phyloP scores from a whole-genome alignment of 2,329 filamentous ascomycete genomes.

The Aspergillus clavatus region DNA sequence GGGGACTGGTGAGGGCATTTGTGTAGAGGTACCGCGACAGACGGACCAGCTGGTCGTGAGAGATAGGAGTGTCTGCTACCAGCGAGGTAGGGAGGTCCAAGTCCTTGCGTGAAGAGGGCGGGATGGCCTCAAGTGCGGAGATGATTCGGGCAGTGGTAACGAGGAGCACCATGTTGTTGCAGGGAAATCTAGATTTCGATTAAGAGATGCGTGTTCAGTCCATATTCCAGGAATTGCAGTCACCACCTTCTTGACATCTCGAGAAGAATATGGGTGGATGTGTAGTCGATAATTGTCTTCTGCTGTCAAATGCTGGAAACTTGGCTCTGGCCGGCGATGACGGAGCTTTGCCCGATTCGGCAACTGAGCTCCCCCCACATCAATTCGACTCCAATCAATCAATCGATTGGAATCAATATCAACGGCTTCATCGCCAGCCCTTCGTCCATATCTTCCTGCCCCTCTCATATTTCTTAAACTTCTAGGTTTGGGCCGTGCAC shows the following conservation, averaged over 20 bases:
- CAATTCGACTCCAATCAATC: neutral
- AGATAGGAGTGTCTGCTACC: conserved; percentile 32
- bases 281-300: conserved; percentile 1
- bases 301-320: neutral
- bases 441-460: conserved; percentile 4
- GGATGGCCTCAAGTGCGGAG: conserved; percentile 35
- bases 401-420: too few relatives aligned
- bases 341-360: conserved; percentile 1
- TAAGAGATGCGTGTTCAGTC: neutral
- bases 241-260: neutral
- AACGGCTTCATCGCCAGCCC: conserved; percentile 4
- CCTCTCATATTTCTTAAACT: too few relatives aligned
- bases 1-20: conserved; percentile 4
- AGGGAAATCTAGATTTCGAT: neutral
- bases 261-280: too few relatives aligned
- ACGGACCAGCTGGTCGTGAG: conserved; percentile 39
- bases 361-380: conserved; percentile 6
- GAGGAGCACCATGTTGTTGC: conserved; percentile 39
- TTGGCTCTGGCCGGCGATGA: neutral
- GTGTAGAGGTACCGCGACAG: conserved; percentile 30
- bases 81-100: conserved; percentile 32
- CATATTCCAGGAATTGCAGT: neutral
- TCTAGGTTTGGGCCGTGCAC: too few relatives aligned
- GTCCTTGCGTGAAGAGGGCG: conserved; percentile 26
- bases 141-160: conserved; percentile 37